Conservation (phyloP, 2,329 filamentous ascomycete species). For the Trichoderma endophyticum region DNA sequence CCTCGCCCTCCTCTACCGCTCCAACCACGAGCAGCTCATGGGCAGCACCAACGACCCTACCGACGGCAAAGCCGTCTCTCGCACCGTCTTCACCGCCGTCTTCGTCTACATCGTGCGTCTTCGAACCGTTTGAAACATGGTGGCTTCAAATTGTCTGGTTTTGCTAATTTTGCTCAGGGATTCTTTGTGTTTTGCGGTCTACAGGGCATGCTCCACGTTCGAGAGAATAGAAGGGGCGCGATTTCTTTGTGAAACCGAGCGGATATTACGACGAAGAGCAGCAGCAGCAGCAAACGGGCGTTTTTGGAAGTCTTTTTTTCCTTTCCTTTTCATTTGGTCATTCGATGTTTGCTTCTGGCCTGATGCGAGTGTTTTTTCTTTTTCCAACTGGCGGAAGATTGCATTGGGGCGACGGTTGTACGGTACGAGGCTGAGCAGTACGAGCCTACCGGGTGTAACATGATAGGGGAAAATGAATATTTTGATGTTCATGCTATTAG, state of each 20-base stretch:
- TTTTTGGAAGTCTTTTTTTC: not conserved
- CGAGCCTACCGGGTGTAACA: not conserved
- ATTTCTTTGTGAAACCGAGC: constrained; percentile 62
- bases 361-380: not conserved
- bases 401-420: not conserved
- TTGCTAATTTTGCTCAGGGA: constrained; percentile 50
- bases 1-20: constrained; percentile 69
- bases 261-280: not conserved
- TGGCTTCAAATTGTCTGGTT: too few relatives aligned
- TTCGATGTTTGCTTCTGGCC: constrained; percentile 1
- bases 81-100: constrained; percentile 83
- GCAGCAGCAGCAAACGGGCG: not conserved
- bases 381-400: not conserved
- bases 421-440: not conserved
- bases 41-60: constrained; percentile 69
- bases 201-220: constrained; percentile 81
- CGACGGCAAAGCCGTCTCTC: constrained; percentile 74
- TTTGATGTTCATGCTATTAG: not conserved
- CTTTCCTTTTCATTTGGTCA: not conserved
- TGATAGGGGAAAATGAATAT: not conserved
- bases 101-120: constrained; percentile 79
- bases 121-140: not conserved
- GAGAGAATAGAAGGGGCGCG: constrained; percentile 77
- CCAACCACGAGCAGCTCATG: constrained; percentile 78
- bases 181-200: constrained; percentile 91